Percentiles rank a stretch among this genome's conserved stretches.
These are phyloP conservation scores for Prunus salicina DNA, from an alignment of 306 rosid genomes.

Conservation along the genomic window DNA sequence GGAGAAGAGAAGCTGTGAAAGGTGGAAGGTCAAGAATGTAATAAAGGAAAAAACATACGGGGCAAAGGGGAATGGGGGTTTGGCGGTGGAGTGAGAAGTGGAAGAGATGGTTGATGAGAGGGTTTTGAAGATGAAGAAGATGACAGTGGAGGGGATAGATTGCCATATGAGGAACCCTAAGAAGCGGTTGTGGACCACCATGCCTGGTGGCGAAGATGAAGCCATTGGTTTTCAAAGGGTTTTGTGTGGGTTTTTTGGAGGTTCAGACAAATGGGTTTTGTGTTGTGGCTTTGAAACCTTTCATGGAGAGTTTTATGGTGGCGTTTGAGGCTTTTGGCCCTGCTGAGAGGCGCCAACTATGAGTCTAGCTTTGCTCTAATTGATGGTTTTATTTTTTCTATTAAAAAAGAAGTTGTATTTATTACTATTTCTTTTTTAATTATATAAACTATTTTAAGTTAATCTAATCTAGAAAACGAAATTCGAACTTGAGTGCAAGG, in stretches of 20 bases:
- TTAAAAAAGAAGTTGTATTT: no score
- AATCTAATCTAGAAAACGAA: fast-evolving
- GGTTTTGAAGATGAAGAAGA: slow-evolving; percentile 48
- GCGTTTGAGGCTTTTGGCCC: background rate
- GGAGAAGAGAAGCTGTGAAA: slow-evolving; percentile 68
- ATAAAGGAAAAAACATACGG: slow-evolving; percentile 32
- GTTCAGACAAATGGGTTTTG: background rate
- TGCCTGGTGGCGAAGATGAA: slow-evolving; percentile 29
- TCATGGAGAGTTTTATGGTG: background rate
- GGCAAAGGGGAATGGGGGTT: slow-evolving; percentile 1
- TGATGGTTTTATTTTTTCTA: no score
- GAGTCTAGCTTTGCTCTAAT: background rate
- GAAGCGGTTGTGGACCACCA: slow-evolving; percentile 56
- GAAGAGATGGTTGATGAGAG: slow-evolving; percentile 28
- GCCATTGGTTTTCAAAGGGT: background rate
- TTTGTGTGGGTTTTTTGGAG: slow-evolving; percentile 1
- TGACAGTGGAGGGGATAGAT: slow-evolving; percentile 66
- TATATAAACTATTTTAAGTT: no score
- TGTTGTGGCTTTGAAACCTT: background rate
- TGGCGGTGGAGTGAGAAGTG: background rate
- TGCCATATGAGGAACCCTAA: slow-evolving; percentile 86
- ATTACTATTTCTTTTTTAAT: no score
- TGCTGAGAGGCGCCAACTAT: background rate
- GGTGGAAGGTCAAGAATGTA: slow-evolving; percentile 55
- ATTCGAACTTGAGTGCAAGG: no score